A percentile compares a stretch with the other conserved stretches of the same genome.
Evolutionary conservation across 306 rosid species (phyloP).

Genomic region (Arachis hypogaea): DNA sequence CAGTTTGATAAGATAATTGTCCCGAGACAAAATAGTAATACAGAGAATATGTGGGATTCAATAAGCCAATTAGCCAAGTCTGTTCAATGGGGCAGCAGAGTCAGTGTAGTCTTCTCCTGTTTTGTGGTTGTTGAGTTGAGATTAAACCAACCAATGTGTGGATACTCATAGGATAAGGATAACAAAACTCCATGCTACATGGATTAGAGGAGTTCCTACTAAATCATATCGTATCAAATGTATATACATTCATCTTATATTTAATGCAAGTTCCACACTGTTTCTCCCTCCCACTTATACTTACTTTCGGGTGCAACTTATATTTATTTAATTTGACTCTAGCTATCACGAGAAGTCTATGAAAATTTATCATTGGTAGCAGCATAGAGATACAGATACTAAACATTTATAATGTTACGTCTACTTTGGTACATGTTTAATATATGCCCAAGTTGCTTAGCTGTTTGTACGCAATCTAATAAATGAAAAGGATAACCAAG

Average conservation of each 20-base stretch:
- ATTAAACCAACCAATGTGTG: constrained; percentile 29
- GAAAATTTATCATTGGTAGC: neutral
- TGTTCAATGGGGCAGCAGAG: constrained; percentile 29
- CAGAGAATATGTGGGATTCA: too few species aligned
- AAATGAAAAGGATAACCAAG: neutral
- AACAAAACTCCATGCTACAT: constrained; percentile 39
- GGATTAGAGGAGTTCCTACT: neutral
- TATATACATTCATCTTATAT: constrained; percentile 54
- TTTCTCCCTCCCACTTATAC: constrained; percentile 20
- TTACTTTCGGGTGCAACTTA: constrained; percentile 1
- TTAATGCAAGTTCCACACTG: constrained; percentile 37
- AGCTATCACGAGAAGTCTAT: neutral
- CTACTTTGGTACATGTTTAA: neutral
- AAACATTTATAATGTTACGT: neutral
- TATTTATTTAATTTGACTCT: constrained; percentile 2
- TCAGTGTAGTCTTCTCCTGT: constrained; percentile 1
- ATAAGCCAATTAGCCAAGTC: neutral
- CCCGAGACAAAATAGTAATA: too few species aligned
- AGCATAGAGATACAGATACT: neutral
- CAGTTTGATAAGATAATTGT: neutral
- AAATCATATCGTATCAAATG: neutral
- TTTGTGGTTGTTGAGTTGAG: constrained; percentile 36
- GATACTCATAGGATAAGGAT: constrained; percentile 45
- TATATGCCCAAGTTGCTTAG: neutral
- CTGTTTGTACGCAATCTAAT: neutral